Conservation (phyloP, 1,284 basidiomycete species). For the Malassezia globosa region DNA sequence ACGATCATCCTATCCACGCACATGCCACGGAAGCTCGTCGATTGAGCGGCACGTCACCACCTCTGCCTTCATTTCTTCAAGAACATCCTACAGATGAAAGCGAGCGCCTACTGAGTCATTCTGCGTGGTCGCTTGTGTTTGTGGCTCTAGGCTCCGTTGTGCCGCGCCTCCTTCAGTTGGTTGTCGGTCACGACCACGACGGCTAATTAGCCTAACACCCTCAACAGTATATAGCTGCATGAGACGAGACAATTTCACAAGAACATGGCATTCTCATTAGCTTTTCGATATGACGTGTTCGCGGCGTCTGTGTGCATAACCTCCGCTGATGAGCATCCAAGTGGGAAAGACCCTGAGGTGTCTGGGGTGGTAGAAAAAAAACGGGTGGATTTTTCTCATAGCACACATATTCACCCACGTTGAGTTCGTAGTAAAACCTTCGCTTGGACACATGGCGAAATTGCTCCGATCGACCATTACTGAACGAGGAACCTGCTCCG, state of each 20-base stretch:
- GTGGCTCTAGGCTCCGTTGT: slow-evolving; percentile 12
- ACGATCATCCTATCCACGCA: slow-evolving; percentile 17
- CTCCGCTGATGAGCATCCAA: no score
- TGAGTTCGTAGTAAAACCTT: no score
- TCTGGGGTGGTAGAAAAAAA: not conserved
- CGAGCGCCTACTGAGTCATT: not conserved
- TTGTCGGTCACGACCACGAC: slow-evolving; percentile 8
- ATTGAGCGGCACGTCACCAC: not conserved
- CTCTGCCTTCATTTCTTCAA: not conserved
- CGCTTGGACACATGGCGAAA: no score
- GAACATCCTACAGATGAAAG: not conserved
- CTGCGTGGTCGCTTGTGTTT: not conserved
- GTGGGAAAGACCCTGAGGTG: no score
- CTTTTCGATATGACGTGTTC: no score
- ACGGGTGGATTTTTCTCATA: not conserved
- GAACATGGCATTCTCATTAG: no score
- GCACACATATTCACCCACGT: no score
- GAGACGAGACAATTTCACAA: no score
- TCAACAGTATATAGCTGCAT: no score
- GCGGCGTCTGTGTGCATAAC: no score
- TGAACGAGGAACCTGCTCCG: not conserved
- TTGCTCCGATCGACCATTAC: no score
- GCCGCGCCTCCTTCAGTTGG: slow-evolving; percentile 11
- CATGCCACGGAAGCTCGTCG: slow-evolving; percentile 1
- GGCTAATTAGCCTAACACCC: no score